These are phyloP conservation scores for Colletotrichum gigasporum DNA, from an alignment of 2,329 filamentous ascomycete species.

Conservation along the genomic window DNA sequence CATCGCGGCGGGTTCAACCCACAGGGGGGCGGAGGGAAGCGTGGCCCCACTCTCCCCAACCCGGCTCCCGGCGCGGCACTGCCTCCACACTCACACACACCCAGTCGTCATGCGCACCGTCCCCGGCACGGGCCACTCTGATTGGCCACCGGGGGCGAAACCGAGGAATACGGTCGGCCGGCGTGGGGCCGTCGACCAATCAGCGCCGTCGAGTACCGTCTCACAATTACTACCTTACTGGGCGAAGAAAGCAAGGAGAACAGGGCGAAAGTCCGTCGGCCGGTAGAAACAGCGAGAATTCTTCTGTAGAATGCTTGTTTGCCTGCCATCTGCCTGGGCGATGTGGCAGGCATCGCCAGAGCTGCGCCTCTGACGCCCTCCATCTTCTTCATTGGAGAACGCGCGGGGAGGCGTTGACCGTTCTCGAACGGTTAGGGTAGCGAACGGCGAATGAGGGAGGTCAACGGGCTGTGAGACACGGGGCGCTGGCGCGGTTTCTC, in stretches of 20 bases:
- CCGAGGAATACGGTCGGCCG: slow-evolving; percentile 4
- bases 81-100: too few species aligned
- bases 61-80: neutral
- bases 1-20: neutral
- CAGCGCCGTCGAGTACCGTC: neutral
- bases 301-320: too few species aligned
- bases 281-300: neutral
- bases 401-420: neutral
- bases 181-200: neutral
- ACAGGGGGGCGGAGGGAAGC: too few species aligned
- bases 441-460: neutral
- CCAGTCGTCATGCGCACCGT: neutral
- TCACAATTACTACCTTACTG: too few species aligned
- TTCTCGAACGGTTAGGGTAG: too few species aligned
- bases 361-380: neutral
- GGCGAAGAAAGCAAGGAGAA: neutral
- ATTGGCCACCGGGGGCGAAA: neutral
- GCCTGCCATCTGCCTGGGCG: too few species aligned
- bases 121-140: neutral
- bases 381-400: neutral
- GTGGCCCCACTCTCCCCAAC: too few species aligned
- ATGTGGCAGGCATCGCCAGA: neutral
- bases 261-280: too few species aligned
- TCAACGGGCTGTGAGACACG: neutral
- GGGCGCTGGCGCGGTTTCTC: too few species aligned